Base-by-base conservation (phyloP, 2,329 filamentous ascomycete genomes). In the Pezicula carpinea region DNA sequence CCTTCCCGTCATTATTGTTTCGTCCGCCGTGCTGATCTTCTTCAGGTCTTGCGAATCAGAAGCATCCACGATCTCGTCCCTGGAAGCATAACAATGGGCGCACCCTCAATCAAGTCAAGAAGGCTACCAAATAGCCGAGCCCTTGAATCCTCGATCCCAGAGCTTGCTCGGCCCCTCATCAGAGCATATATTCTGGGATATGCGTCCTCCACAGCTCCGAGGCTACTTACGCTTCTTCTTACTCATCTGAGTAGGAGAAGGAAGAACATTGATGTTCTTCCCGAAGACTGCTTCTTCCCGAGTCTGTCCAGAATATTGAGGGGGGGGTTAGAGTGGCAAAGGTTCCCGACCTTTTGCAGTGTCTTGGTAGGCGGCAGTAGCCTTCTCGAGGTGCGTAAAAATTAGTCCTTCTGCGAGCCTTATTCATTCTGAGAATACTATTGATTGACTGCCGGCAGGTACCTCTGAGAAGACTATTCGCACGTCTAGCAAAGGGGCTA, bases 341-440 rank as follows among this genome's bases (percentile, higher is more conserved):
- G 79, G 7, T 84, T 84, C 57, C 79, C 81, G 36, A 70, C 79
- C 4, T 84, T 84, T 59, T 84, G 80, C 60, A 80, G 79, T 6
- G 68, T 72, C 6, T 64, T 84, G 8, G 74, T 79, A 33, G 81
- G 80, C 29, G 79, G 80, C 33, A 76, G 74, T 52, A 80, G 79
- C 19, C 60, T 83, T n/a, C 60, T 83, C n/a, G 73, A 82, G 70
- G 79, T 77, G 66, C 56, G 70, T 60, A 51, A 57, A 36, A 6
- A 6, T 18, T 22, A 10, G 10, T 17, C 26, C 22, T 13, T 31
- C 14, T 39, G 44, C 4, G 5, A 22, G 8, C n/a, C 14, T 23
- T 29, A 18, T 5, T 21, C n/a, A n/a, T n/a, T n/a, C n/a, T 29
- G 10, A 29, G 26, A 29, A 11, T 10, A 29, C 26, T 29, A 29